Evolutionary conservation across 176 grass and related monocot genomes (phyloP).

Genomic region (Bolboschoenus planiculmis): DNA sequence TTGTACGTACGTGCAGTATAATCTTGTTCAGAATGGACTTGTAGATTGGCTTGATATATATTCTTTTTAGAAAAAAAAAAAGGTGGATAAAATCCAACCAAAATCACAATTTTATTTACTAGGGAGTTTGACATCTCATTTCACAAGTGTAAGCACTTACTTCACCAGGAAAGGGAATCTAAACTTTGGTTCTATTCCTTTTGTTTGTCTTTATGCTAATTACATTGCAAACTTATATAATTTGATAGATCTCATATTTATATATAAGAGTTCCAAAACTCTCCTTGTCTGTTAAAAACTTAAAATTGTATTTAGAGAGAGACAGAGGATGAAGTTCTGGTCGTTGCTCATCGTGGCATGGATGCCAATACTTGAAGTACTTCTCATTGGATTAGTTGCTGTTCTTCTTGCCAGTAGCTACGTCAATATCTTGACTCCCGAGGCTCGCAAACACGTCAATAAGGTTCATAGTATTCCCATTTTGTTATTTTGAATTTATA

Average conservation of each 20-base stretch:
- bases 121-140: background rate
- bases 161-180: background rate
- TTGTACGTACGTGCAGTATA: background rate
- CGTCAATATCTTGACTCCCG: conserved; percentile 25
- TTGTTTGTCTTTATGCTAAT: background rate
- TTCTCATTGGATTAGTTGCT: conserved; percentile 40
- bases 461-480: conserved; percentile 32
- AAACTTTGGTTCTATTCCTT: background rate
- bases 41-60: background rate
- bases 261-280: background rate
- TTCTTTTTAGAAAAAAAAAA: background rate
- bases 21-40: background rate
- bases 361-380: conserved; percentile 36
- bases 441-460: conserved; percentile 36
- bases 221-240: background rate
- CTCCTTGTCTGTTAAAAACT: background rate
- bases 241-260: background rate
- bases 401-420: conserved; percentile 29
- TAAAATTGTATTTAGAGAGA: background rate
- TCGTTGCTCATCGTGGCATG: conserved; percentile 40
- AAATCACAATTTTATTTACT: background rate
- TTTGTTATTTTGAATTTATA: background rate
- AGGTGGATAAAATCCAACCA: background rate
- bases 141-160: background rate
- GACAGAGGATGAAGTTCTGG: conserved; percentile 31